Evolutionary conservation across 1,284 basidiomycete genomes (phyloP).

Genomic region (Cryptococcus amylolentus): DNA sequence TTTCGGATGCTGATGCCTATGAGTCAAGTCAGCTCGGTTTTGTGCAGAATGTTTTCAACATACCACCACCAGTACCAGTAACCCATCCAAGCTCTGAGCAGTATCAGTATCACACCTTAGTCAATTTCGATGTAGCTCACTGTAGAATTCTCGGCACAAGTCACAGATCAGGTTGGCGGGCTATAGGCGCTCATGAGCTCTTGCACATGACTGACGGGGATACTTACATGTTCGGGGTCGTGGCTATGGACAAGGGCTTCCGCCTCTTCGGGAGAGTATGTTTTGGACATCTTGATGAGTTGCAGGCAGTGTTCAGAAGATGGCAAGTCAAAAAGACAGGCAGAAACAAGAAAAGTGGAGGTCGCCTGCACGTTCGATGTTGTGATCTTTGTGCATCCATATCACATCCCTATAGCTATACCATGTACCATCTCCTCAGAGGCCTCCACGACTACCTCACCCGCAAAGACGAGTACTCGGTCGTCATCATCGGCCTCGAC

Average conservation of each 20-base stretch:
- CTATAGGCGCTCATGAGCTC: slow-evolving; percentile 45
- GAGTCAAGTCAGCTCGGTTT: not conserved
- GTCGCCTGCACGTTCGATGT: slow-evolving; percentile 1
- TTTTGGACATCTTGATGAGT: slow-evolving; percentile 2
- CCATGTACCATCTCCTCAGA: slow-evolving; percentile 83
- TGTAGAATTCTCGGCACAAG: slow-evolving; percentile 58
- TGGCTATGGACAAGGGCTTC: slow-evolving; percentile 48
- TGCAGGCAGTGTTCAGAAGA: not conserved
- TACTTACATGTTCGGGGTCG: slow-evolving; percentile 51
- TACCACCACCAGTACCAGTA: slow-evolving; percentile 56
- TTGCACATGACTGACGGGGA: not conserved
- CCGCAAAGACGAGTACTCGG: slow-evolving; percentile 87
- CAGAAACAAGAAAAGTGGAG: not conserved
- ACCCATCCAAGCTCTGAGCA: slow-evolving; percentile 64
- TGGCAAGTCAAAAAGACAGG: not conserved
- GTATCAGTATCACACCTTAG: slow-evolving; percentile 14
- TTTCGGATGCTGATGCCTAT: slow-evolving; percentile 64
- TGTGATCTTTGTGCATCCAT: not conserved
- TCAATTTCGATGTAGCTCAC: slow-evolving; percentile 14
- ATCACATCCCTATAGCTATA: not conserved
- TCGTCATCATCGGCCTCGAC: slow-evolving; percentile 77
- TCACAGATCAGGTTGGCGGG: slow-evolving; percentile 79
- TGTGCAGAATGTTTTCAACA: not conserved
- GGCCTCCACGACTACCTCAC: slow-evolving; percentile 85
- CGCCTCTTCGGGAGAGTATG: slow-evolving; percentile 18